phyloP scores from a whole-genome alignment of 177 flowering plant species.

The Vitis hybrid region DNA sequence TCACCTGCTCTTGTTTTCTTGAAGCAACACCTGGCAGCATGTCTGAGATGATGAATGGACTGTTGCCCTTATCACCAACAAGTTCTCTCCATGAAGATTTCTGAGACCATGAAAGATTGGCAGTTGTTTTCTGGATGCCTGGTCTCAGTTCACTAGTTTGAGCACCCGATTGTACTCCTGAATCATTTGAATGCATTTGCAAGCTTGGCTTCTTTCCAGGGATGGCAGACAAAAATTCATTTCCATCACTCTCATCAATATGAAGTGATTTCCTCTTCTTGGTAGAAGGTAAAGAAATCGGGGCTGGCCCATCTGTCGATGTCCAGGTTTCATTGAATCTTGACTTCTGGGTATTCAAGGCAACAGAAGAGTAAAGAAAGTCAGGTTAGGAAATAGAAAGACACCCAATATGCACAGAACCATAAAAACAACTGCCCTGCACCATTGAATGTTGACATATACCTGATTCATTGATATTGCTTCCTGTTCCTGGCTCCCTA shows the following conservation, averaged over 20 bases:
- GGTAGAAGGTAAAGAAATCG: constrained; percentile 10
- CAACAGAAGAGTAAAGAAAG: constrained; percentile 3
- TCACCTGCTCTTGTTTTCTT: constrained; percentile 11
- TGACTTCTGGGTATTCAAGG: constrained; percentile 20
- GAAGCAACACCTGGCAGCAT: constrained; percentile 11
- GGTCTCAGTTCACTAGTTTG: constrained; percentile 17
- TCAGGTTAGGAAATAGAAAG: background rate
- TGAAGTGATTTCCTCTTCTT: constrained; percentile 34
- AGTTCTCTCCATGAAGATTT: constrained; percentile 45
- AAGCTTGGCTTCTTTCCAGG: constrained; percentile 18
- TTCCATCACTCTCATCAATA: constrained; percentile 16
- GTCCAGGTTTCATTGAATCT: constrained; percentile 7
- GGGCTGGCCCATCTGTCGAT: constrained; percentile 11
- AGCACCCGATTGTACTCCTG: constrained; percentile 4
- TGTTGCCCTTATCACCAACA: constrained; percentile 22
- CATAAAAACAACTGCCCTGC: background rate
- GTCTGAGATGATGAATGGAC: constrained; percentile 28
- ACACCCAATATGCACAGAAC: background rate
- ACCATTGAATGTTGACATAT: constrained; percentile 1
- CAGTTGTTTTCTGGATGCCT: constrained; percentile 17
- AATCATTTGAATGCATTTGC: constrained; percentile 9
- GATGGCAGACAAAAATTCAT: constrained; percentile 10
- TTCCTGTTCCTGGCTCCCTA: constrained; percentile 13
- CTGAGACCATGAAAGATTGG: constrained; percentile 20
- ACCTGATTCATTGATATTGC: constrained; percentile 28